Evolutionary conservation across 2,329 filamentous ascomycete genomes (phyloP), one percentile per base, ranked within the genome.

Genomic region (Nemania bipapillata): DNA sequence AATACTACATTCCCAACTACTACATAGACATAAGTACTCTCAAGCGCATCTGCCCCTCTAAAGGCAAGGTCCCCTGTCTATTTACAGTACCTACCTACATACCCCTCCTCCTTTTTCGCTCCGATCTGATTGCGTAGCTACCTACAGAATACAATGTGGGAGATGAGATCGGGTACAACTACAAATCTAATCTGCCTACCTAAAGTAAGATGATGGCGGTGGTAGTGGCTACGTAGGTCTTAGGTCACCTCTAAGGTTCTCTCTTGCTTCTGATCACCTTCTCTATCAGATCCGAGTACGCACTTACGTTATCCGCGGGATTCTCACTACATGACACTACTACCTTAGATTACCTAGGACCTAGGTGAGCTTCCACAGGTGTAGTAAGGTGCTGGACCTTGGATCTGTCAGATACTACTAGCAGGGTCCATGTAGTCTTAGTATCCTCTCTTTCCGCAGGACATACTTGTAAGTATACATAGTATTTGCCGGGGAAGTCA

Each of bases 261-360:
- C 26, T 49, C 40, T 40, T 26, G 4, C 26, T 32, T 42, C 20
- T 55, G 28, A n/a, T 35, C 15, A 9, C 22, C 20, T 30, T 22
- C 20, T 30, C 17, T 57, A 54, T 42, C 17, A 30, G 30, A 57
- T n/a, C 52, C 64, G 58, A 63, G 47, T 55, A 49, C 59, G 45
- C 45, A 54, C 65, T 64, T 53, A 64, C 61, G 56, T 64, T 55
- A 61, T 61, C 60, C 30, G 49, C 20, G 30, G 26, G 47, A 26
- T 49, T 62, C 63, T 68, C 60, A 63, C 63, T 63, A 58, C 66
- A 69, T 58, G 47, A 50, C 62, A 47, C 62, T 50, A 54, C 56
- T 49, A 57, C 42, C 17, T 35, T 40, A 55, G 30, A n/a, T 42
- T 42, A 9, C 30, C 28, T 30, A 6, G 26, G 11, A 28, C 22